Evolutionary conservation across 1,139 yeast species (phyloP), one percentile per base, ranked within the genome.

Genomic region (Candida dubliniensis): DNA sequence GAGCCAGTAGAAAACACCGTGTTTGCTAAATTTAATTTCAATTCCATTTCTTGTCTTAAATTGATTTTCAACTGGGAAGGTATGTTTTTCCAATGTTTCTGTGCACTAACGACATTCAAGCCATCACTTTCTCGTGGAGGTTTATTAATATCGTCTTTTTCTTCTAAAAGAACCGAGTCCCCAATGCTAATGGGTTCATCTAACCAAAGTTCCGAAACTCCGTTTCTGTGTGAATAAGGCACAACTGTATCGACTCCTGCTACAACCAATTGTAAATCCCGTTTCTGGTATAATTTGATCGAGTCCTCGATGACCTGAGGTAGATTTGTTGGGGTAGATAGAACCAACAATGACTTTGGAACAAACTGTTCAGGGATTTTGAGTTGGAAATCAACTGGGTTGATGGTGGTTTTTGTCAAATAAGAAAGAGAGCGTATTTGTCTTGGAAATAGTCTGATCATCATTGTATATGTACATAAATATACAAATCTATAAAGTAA

Each of bases 131-230:
- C 67, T 31, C 53, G 47, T 10, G 64, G 63, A 11, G 45, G 47
- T 6, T 51, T 48, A 33, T 57, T 44, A 34, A 56, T 46, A 45
- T 65, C 66, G 47, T 63, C 67, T 25, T 58, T 48, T 23, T 60
- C 50, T 41, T 61, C 61, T 39, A 67, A 53, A 18, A 47, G 54
- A 9, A 54, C 47, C 3, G 66, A 51, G 25, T 50, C 29, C 9
- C 53, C 48, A 14, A 76, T 58, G 1, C 47, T 47, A 11, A 74
- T 50, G 4, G 49, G 49, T 6, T 63, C 56, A 35, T 69, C 70
- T 30, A 70, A 52, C 82, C 83, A 79, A 39, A 78, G 51, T 54
- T 76, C 79, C 7, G 78, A 65, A 7, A 76, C 57, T 0, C 80
- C 82, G 48, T 70, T 61, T 35, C 77, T 56, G 9, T 58, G 57